These are phyloP conservation scores for Hysterium pulicare DNA, from an alignment of 2,329 filamentous ascomycete species.

Conservation along the genomic window DNA sequence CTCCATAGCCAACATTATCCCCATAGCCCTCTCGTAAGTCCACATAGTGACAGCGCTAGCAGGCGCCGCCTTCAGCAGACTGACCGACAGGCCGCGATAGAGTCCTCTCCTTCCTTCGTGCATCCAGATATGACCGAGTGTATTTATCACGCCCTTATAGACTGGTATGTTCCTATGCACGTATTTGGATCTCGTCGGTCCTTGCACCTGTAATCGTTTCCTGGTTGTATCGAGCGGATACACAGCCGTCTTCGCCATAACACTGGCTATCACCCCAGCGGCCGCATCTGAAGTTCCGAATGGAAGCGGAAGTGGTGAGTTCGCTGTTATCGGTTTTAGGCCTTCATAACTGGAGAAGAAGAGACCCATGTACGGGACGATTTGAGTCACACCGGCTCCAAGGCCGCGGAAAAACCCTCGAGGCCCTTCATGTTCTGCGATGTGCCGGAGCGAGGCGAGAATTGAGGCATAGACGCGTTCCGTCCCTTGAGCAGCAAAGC, in stretches of 20 bases:
- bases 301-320: slow-evolving; percentile 56
- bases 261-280: slow-evolving; percentile 74
- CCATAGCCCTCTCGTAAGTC: slow-evolving; percentile 81
- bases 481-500: slow-evolving; percentile 91
- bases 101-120: slow-evolving; percentile 75
- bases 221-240: slow-evolving; percentile 91
- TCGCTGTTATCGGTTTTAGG: slow-evolving; percentile 49
- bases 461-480: slow-evolving; percentile 76
- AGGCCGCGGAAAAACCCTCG: slow-evolving; percentile 86
- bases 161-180: slow-evolving; percentile 84
- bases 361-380: slow-evolving; percentile 93
- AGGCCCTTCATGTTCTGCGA: slow-evolving; percentile 69
- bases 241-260: slow-evolving; percentile 81
- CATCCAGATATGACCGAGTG: slow-evolving; percentile 64
- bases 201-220: slow-evolving; percentile 93
- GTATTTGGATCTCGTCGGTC: slow-evolving; percentile 75
- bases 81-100: slow-evolving; percentile 85
- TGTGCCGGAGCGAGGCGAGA: slow-evolving; percentile 65
- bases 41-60: slow-evolving; percentile 89
- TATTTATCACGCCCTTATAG: slow-evolving; percentile 65
- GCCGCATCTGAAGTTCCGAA: slow-evolving; percentile 79
- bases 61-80: slow-evolving; percentile 90
- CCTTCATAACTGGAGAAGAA: slow-evolving; percentile 91
- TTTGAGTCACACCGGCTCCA: slow-evolving; percentile 76
- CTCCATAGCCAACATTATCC: slow-evolving; percentile 47